Percentiles rank a stretch among this genome's conserved stretches.
These are phyloP conservation scores for Verticillium tricorpus DNA, from an alignment of 2,329 filamentous ascomycete species.

Conservation along the genomic window DNA sequence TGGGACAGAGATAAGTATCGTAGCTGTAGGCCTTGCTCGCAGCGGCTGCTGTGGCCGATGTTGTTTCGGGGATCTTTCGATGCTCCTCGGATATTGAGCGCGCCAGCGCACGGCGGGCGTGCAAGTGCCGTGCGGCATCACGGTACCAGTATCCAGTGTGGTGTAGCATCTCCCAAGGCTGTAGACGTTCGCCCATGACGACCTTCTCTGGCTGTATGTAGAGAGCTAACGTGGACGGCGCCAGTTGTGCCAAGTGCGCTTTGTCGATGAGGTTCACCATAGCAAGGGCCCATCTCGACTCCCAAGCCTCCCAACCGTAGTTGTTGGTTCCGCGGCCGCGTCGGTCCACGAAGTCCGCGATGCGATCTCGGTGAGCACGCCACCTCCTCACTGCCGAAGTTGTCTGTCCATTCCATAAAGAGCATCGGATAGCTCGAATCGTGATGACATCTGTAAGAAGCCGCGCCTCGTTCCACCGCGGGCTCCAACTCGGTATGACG, in stretches of 20 bases:
- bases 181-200: conserved; percentile 51
- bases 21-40: conserved; percentile 52
- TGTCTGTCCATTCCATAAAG: conserved; percentile 76
- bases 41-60: conserved; percentile 36
- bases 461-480: conserved; percentile 91
- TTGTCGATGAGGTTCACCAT: conserved; percentile 59
- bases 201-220: conserved; percentile 56
- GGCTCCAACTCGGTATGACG: conserved; percentile 83
- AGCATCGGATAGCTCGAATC: conserved; percentile 75
- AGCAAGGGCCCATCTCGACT: conserved; percentile 64
- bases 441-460: conserved; percentile 76
- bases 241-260: conserved; percentile 45
- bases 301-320: conserved; percentile 94
- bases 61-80: conserved; percentile 43
- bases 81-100: conserved; percentile 56
- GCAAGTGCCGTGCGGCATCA: conserved; percentile 52
- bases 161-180: conserved; percentile 61
- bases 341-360: conserved; percentile 73
- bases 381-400: conserved; percentile 76
- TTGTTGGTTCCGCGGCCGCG: conserved; percentile 80
- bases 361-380: conserved; percentile 69
- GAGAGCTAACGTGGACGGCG: conserved; percentile 35
- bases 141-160: conserved; percentile 66
- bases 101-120: conserved; percentile 48
- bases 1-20: conserved; percentile 63